These are phyloP conservation scores for Jaltomata sinuosa DNA, from an alignment of 257 asterid species.

Conservation along the genomic window DNA sequence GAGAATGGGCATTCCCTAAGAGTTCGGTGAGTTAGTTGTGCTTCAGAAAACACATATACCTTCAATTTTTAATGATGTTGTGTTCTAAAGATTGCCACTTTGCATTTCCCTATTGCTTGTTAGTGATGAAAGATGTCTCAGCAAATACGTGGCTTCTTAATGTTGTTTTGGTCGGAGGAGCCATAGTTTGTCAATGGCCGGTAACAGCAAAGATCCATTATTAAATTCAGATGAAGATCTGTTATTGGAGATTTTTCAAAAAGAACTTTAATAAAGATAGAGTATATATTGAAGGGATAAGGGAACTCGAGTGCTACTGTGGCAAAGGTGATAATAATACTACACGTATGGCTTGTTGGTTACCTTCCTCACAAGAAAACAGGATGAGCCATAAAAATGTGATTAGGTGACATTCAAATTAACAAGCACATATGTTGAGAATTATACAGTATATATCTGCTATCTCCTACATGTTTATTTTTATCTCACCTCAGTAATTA, in stretches of 20 bases:
- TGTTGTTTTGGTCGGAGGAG: constrained; percentile 10
- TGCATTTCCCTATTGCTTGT: constrained; percentile 1
- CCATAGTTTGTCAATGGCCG: background rate
- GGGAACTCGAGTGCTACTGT: background rate
- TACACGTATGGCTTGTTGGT: background rate
- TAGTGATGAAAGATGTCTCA: background rate
- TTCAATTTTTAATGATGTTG: background rate
- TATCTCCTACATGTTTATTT: too few species aligned
- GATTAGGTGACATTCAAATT: background rate
- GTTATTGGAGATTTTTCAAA: background rate
- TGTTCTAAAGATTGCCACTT: background rate
- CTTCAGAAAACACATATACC: background rate
- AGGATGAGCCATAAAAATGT: background rate
- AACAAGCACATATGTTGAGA: background rate
- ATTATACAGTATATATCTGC: background rate
- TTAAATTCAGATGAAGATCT: background rate
- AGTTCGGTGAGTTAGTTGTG: background rate
- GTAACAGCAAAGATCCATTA: background rate
- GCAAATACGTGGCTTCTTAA: constrained; percentile 5
- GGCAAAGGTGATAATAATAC: background rate
- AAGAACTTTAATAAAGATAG: background rate
- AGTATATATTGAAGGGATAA: background rate
- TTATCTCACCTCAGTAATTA: background rate
- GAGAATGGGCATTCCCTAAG: constrained; percentile 1
- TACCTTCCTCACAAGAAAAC: background rate